phyloP scores from a whole-genome alignment of 2,329 filamentous ascomycete species.

The Exophiala sp. region DNA sequence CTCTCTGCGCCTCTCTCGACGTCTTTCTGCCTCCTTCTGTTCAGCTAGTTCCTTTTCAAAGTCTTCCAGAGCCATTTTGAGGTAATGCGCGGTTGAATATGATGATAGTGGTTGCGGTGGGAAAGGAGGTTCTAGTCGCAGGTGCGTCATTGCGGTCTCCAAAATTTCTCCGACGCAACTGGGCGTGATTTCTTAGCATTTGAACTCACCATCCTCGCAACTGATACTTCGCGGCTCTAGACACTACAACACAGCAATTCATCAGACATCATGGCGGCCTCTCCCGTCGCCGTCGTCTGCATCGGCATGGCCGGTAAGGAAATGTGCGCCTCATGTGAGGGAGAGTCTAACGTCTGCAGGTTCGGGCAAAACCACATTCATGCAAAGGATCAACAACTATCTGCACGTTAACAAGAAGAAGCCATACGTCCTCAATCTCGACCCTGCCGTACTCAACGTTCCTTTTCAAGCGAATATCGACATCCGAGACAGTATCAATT shows the following conservation, averaged over 20 bases:
- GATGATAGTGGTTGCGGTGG: not conserved
- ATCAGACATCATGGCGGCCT: conserved; percentile 40
- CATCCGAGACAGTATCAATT: conserved; percentile 97
- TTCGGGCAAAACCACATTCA: conserved; percentile 98
- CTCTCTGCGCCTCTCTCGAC: conserved; percentile 38
- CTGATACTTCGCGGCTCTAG: too few species aligned
- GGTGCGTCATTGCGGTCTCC: conserved; percentile 12
- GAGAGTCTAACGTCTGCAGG: conserved; percentile 44
- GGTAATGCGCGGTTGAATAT: not conserved
- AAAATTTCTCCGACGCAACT: conserved; percentile 13
- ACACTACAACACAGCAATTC: too few species aligned
- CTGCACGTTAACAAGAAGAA: conserved; percentile 73
- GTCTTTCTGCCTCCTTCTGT: conserved; percentile 33
- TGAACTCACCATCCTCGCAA: not conserved
- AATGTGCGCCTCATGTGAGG: conserved; percentile 1
- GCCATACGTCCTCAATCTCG: conserved; percentile 94
- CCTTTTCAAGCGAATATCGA: conserved; percentile 98
- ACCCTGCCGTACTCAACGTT: conserved; percentile 86
- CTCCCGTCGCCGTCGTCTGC: conserved; percentile 78
- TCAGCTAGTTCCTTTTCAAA: conserved; percentile 70
- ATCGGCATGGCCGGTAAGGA: conserved; percentile 85
- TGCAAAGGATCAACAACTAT: conserved; percentile 94
- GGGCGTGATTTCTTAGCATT: not conserved
- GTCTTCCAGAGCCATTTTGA: conserved; percentile 58
- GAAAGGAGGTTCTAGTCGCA: not conserved